Percentiles rank a stretch among this genome's conserved stretches.
Evolutionary conservation across 2,329 filamentous ascomycete genomes (phyloP).

Genomic region (Monilinia polystroma): DNA sequence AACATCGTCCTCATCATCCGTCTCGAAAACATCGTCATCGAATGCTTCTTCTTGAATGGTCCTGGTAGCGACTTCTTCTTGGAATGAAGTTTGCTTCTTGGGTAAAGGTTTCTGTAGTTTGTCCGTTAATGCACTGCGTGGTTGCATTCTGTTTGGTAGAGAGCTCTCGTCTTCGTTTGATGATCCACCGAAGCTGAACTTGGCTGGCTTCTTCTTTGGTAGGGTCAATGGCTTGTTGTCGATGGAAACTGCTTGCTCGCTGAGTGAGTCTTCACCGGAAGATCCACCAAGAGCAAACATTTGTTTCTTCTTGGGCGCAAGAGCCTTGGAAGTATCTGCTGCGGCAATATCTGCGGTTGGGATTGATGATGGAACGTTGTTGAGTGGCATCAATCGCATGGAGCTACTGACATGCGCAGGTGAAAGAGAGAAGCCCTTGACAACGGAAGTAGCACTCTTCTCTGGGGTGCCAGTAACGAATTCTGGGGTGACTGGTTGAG

Average conservation of each 20-base stretch:
- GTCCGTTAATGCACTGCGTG: conserved; percentile 55
- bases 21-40: conserved; percentile 56
- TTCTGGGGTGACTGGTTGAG: conserved; percentile 45
- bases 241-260: conserved; percentile 37
- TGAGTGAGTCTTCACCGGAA: conserved; percentile 42
- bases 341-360: conserved; percentile 53
- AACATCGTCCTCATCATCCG: conserved; percentile 65
- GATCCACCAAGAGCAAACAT: conserved; percentile 53
- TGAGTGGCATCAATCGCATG: conserved; percentile 51
- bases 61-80: conserved; percentile 68
- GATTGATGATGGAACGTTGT: conserved; percentile 42
- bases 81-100: conserved; percentile 82
- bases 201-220: conserved; percentile 55
- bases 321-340: conserved; percentile 53
- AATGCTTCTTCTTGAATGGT: conserved; percentile 59
- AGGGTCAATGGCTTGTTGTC: conserved; percentile 30
- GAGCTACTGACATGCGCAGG: conserved; percentile 71
- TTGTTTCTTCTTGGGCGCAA: conserved; percentile 60
- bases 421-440: conserved; percentile 87
- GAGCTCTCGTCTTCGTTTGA: conserved; percentile 84
- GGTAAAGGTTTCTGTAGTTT: conserved; percentile 47
- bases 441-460: conserved; percentile 57
- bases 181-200: conserved; percentile 73
- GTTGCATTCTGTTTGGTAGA: conserved; percentile 49
- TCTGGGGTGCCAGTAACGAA: conserved; percentile 39